Percentiles rank a stretch among this genome's conserved stretches.
Conservation (phyloP, 805 yeast species). For the Wickerhamomyces kurtzmanii region DNA sequence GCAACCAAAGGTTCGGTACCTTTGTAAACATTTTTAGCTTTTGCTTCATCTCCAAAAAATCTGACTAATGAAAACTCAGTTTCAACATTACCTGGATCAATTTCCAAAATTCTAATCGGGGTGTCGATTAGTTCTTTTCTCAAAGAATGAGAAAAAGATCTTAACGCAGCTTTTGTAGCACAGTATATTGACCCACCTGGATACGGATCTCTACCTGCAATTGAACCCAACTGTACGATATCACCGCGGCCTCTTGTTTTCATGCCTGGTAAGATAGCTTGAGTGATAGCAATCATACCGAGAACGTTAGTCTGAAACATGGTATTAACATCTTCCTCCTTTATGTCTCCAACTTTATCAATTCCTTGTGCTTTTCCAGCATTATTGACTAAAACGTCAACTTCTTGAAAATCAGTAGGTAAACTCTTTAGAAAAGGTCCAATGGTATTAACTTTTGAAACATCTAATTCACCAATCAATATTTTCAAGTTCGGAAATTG, state of each 20-base stretch:
- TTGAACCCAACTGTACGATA: constrained; percentile 66
- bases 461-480: constrained; percentile 42
- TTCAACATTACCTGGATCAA: constrained; percentile 64
- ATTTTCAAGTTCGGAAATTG: constrained; percentile 39
- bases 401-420: constrained; percentile 50
- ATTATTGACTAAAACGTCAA: constrained; percentile 62
- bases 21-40: constrained; percentile 46
- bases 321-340: constrained; percentile 50
- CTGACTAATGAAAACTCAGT: constrained; percentile 57
- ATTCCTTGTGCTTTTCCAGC: constrained; percentile 78
- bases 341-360: constrained; percentile 65
- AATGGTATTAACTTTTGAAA: constrained; percentile 40
- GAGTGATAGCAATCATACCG: constrained; percentile 79
- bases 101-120: constrained; percentile 52
- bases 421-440: constrained; percentile 40
- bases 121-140: constrained; percentile 72
- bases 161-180: constrained; percentile 65
- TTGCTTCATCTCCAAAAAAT: constrained; percentile 43
- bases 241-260: constrained; percentile 63
- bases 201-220: constrained; percentile 73
- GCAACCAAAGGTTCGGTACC: constrained; percentile 48
- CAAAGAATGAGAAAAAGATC: constrained; percentile 60
- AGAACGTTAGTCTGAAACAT: constrained; percentile 85
- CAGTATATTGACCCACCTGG: constrained; percentile 76
- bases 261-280: constrained; percentile 64